Base-by-base conservation (phyloP, 495 filamentous ascomycete genomes). In the Penicillium pulvis region DNA sequence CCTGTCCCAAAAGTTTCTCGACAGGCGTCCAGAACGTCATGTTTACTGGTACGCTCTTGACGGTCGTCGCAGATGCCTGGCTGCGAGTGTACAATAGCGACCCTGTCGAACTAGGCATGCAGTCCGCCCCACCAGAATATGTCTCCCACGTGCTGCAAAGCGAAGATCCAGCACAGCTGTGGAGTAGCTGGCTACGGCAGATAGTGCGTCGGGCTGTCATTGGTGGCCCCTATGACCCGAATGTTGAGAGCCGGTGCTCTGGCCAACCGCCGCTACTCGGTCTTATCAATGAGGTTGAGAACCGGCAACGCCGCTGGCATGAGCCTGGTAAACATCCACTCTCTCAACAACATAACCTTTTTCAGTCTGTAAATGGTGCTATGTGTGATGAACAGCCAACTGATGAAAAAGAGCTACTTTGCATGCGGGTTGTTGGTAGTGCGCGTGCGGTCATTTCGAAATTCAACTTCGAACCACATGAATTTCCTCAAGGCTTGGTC, bases 31-130 rank as follows among this genome's bases (percentile, higher is more conserved):
- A 89, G 56, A 89, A 83, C 63, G 77, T 85, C 41, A 89, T 89
- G 85, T 81, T 88, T 54, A 80, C 87, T 11, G 86, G 82, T 7
- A 84, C 85, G 0, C 73, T 90, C 9, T 74, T 90, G 20, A 86
- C 83, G 19, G 82, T 85, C 12, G 75, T 87, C 30, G 83, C 83
- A 19, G 80, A 87, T 65, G 76, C 82, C 3, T 90, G 78, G 78
- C 62, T 75, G 6, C 72, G 74, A 9, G 67, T 79, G 12, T 74
- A 62, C 11, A 67, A 74, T 26, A 63, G 69, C 20, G 69, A 78
- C 23, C 54, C 75, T 14, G 53, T 57, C 28, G 70, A 75, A 11
- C 63, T 80, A 11, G 77, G 77, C 4, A 66, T 60, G 51, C 70
- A 76, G 48, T 56, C 73, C 11, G 71, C 73, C 24, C 63, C 73